Percentiles rank a stretch among this genome's conserved stretches.
These are phyloP conservation scores for Stagonosporopsis chrysanthemi DNA, from an alignment of 2,329 filamentous ascomycete genomes.

Conservation along the genomic window DNA sequence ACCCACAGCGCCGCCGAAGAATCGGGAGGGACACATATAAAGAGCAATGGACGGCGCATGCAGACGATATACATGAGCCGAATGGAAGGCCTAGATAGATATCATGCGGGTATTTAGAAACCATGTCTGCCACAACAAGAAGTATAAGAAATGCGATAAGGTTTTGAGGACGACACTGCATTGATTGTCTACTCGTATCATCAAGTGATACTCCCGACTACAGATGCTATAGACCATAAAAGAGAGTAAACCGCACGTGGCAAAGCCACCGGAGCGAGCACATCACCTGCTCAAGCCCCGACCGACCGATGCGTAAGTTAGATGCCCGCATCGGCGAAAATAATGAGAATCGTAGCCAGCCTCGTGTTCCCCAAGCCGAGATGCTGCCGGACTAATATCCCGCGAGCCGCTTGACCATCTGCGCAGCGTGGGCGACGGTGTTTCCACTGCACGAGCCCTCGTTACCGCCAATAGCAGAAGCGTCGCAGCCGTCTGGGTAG, in stretches of 20 bases:
- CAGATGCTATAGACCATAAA: slow-evolving; percentile 1
- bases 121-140: too few relatives aligned
- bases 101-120: too few relatives aligned
- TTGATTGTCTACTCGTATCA: slow-evolving; percentile 4
- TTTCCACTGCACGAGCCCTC: slow-evolving; percentile 20
- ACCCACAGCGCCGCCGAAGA: too few relatives aligned
- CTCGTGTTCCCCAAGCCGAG: background rate
- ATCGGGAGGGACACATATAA: too few relatives aligned
- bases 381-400: slow-evolving; percentile 7
- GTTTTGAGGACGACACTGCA: background rate
- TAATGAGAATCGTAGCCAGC: slow-evolving; percentile 4
- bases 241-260: slow-evolving; percentile 3
- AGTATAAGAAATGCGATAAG: too few relatives aligned
- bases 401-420: slow-evolving; percentile 14
- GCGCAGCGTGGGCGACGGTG: slow-evolving; percentile 10
- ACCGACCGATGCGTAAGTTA: slow-evolving; percentile 8
- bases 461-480: slow-evolving; percentile 55
- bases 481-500: slow-evolving; percentile 54
- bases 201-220: background rate
- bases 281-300: slow-evolving; percentile 17
- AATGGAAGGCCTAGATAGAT: too few relatives aligned
- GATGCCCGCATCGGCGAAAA: background rate
- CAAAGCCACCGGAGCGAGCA: slow-evolving; percentile 12
- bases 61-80: too few relatives aligned
- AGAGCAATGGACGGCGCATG: too few relatives aligned